phyloP scores from a whole-genome alignment of 371 early-diverging fungal genomes.

The Umbelopsis sp. region DNA sequence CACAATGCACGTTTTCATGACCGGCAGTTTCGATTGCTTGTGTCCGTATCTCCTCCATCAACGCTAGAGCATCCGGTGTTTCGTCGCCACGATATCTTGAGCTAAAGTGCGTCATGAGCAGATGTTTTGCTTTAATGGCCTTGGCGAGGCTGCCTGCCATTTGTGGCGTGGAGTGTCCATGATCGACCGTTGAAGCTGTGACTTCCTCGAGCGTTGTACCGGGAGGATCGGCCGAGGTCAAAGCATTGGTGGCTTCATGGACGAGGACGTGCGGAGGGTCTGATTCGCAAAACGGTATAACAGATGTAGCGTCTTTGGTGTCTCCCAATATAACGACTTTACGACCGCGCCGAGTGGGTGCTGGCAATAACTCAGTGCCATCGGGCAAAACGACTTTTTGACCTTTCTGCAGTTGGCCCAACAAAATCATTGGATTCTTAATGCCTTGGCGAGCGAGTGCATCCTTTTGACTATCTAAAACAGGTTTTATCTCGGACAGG shows the following conservation, averaged over 20 bases:
- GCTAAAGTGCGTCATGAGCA: slow-evolving; percentile 66
- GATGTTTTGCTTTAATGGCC: slow-evolving; percentile 38
- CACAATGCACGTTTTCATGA: slow-evolving; percentile 42
- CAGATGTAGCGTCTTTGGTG: slow-evolving; percentile 47
- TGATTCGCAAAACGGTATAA: slow-evolving; percentile 23
- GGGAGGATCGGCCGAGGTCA: slow-evolving; percentile 37
- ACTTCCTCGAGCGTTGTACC: slow-evolving; percentile 35
- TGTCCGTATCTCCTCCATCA: slow-evolving; percentile 61
- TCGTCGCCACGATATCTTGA: slow-evolving; percentile 58
- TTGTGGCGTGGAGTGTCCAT: slow-evolving; percentile 70
- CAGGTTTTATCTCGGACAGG: slow-evolving; percentile 38
- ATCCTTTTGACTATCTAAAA: slow-evolving; percentile 41
- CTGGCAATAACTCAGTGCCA: slow-evolving; percentile 43
- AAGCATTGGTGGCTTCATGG: slow-evolving; percentile 68
- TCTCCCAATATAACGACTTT: slow-evolving; percentile 62
- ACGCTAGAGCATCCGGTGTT: slow-evolving; percentile 33
- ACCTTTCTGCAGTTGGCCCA: slow-evolving; percentile 51
- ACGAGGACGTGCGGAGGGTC: slow-evolving; percentile 43
- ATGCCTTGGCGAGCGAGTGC: slow-evolving; percentile 37
- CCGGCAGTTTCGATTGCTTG: slow-evolving; percentile 48
- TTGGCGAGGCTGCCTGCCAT: slow-evolving; percentile 61
- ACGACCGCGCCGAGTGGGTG: slow-evolving; percentile 45
- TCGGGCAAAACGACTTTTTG: slow-evolving; percentile 49
- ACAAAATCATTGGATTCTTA: slow-evolving; percentile 49
- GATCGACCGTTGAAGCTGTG: slow-evolving; percentile 38